Conservation (phyloP, 768 basidiomycete genomes). For the Pholiota molesta region DNA sequence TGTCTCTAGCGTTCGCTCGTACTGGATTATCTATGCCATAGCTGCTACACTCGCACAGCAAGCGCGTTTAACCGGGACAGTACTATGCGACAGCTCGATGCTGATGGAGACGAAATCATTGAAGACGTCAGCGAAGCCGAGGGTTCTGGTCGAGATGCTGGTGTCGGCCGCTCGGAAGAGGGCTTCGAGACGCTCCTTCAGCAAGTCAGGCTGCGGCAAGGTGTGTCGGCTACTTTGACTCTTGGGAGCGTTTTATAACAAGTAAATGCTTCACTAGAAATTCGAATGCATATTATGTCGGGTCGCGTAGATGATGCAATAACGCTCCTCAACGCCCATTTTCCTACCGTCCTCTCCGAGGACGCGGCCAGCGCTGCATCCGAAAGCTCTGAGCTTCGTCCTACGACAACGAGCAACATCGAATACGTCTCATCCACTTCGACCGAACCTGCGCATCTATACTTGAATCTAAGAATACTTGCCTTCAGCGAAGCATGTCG, state of each 20-base stretch:
- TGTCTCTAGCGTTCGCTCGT: slow-evolving; percentile 62
- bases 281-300: slow-evolving; percentile 67
- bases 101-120: slow-evolving; percentile 70
- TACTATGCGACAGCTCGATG: slow-evolving; percentile 61
- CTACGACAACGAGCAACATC: slow-evolving; percentile 31
- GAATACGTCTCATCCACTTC: slow-evolving; percentile 64
- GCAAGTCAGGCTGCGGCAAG: slow-evolving; percentile 54
- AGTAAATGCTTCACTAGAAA: slow-evolving; percentile 48
- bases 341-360: slow-evolving; percentile 67
- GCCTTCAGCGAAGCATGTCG: slow-evolving; percentile 87
- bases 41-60: slow-evolving; percentile 73
- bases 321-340: slow-evolving; percentile 66
- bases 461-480: slow-evolving; percentile 84
- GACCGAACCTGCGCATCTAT: slow-evolving; percentile 72
- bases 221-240: slow-evolving; percentile 35
- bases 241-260: background rate
- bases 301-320: slow-evolving; percentile 79
- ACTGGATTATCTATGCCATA: slow-evolving; percentile 76
- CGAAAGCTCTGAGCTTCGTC: slow-evolving; percentile 20
- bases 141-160: slow-evolving; percentile 1
- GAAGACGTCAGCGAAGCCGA: slow-evolving; percentile 22
- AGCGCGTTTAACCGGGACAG: slow-evolving; percentile 68
- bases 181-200: slow-evolving; percentile 40
- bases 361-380: slow-evolving; percentile 1
- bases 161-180: slow-evolving; percentile 11